These are phyloP conservation scores for Rhizopogon rudus DNA, from an alignment of 768 basidiomycete species.

Conservation along the genomic window DNA sequence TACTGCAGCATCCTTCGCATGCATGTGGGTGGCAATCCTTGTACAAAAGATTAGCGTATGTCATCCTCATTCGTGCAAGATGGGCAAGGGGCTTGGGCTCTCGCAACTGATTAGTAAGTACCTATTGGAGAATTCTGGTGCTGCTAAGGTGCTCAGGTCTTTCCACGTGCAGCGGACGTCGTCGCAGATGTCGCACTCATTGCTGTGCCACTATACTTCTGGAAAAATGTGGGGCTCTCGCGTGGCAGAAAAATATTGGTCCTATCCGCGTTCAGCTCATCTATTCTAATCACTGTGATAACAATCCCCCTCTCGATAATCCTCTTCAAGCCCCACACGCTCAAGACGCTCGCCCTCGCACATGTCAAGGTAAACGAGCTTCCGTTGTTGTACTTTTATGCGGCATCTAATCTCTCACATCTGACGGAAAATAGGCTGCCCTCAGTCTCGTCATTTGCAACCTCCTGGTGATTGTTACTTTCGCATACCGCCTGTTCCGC, in stretches of 20 bases:
- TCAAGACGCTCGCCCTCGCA: not conserved
- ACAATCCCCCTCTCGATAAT: not conserved
- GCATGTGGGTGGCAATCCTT: not conserved
- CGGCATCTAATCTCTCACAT: not conserved
- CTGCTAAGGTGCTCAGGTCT: not conserved
- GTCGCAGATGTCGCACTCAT: not conserved
- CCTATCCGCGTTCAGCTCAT: not conserved
- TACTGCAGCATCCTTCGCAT: not conserved
- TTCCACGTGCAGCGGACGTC: not conserved
- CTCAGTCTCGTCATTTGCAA: not conserved
- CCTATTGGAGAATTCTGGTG: not conserved
- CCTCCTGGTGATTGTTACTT: not conserved
- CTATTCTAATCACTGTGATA: not conserved
- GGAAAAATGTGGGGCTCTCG: not conserved
- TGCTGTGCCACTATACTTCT: not conserved
- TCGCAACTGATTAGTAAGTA: not conserved
- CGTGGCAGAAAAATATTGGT: not conserved
- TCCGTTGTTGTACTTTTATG: not conserved
- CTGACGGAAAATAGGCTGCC: not conserved
- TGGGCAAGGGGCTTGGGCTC: not conserved
- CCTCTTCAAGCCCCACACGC: not conserved
- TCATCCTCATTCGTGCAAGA: not conserved
- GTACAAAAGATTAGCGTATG: not conserved
- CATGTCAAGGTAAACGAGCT: not conserved
- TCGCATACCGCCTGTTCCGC: not conserved